A percentile compares a stretch with the other conserved stretches of the same genome.
Evolutionary conservation across 1,284 basidiomycete species (phyloP).

Genomic region (Gomphus sp.): DNA sequence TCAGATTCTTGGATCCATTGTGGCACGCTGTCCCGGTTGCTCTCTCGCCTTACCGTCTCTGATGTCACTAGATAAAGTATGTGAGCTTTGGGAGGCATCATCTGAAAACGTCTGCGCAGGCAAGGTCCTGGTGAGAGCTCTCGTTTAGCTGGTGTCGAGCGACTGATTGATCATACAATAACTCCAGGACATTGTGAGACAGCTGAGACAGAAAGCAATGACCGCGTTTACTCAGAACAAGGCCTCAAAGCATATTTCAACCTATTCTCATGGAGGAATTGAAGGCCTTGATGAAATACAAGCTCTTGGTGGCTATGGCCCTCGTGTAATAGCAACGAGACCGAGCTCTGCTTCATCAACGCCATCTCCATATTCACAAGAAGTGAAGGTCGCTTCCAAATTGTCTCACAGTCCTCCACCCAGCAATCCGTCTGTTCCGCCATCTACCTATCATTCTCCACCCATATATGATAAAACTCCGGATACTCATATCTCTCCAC

Average conservation of each 20-base stretch:
- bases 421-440: not conserved
- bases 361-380: not conserved
- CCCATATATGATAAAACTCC: not conserved
- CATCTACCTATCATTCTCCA: not conserved
- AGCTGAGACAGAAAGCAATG: constrained; percentile 5
- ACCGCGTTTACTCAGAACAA: constrained; percentile 5
- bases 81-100: constrained; percentile 2
- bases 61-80: constrained; percentile 11
- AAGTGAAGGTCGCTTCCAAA: not conserved
- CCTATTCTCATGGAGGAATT: not conserved
- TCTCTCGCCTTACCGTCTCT: constrained; percentile 11
- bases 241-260: not conserved
- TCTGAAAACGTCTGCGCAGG: constrained; percentile 1
- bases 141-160: not conserved
- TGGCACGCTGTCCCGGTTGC: constrained; percentile 12
- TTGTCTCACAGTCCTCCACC: not conserved
- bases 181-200: not conserved
- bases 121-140: not conserved
- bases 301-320: constrained; percentile 1
- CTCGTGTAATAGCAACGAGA: constrained; percentile 1
- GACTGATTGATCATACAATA: not conserved
- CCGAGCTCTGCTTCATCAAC: not conserved
- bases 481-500: not conserved
- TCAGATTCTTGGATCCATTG: constrained; percentile 15
- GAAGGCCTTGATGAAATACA: constrained; percentile 5